Evolutionary conservation across 2,329 filamentous ascomycete genomes (phyloP), one percentile per base, ranked within the genome.

Genomic region (Hymenoscyphus fraxineus): DNA sequence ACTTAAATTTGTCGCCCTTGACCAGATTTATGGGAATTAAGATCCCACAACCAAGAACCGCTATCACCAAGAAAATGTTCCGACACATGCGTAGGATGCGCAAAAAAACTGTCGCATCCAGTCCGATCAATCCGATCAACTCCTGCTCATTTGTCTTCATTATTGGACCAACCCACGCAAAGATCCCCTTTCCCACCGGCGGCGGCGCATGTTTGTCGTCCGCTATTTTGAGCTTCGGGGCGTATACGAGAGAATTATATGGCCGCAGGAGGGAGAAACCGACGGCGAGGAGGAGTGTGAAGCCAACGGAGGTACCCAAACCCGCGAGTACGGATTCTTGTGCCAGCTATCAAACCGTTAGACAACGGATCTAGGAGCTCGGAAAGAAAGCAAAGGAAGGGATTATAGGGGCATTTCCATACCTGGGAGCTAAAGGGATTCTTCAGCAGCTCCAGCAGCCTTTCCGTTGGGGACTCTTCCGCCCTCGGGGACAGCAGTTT

Each of bases 81-180:
- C 95, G 88, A 74, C 91, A 91, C 95, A 99, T 98, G 70, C 88
- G 85, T 59, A 88, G 86, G 73, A 97, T 93, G 61, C 94, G 88
- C 69, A 99, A 81, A 76, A 99, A 98, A 58, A 99, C 80, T 9
- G 91, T 90, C 9, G 93, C 95, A 78, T 99, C 95, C 80, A 99
- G 82, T 59, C 95, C 95, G 47, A 97, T 88, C 71, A 90, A 87
- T n/a, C 90, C 84, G 31, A 97, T 83, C 67, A 97, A 78, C 15
- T 91, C 84, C 63, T 87, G 80, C 79, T 99, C 95, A 65, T 85
- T 88, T 15, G 91, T 94, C 66, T 82, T 85, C 78, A 93, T 82
- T 39, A 99, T 80, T 0, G 94, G 93, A 22, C 81, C 81, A 39
- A 96, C 77, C 95, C 95, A 99, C 58, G 92, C 88, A 75, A 96